Base-by-base conservation (phyloP, 257 asterid species). In the Fraxinus anomala region DNA sequence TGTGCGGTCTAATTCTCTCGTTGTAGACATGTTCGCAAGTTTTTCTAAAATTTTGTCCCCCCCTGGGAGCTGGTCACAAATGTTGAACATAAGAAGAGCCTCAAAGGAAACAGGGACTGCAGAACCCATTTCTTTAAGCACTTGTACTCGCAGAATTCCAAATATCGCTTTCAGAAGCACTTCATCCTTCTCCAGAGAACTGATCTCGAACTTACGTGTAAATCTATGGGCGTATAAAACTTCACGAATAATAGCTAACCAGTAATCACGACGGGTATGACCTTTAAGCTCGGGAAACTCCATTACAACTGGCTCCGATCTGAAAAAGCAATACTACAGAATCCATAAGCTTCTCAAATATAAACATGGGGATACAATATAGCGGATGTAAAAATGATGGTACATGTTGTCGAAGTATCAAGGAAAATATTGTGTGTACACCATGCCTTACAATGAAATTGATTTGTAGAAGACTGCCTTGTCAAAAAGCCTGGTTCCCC, bases 251-350 rank as follows among this genome's bases (percentile, higher is more conserved):
- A 94, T 81, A 37, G 97, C 94, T 75, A 94, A 89, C 98, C 99
- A 94, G 79, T 92, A 92, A 84, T 92, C 99, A 74, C 98, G 97
- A 6, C 99, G 99, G 36, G 88, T 82, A 80, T 92, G 98, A 47
- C 99, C 99, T 87, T 91, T 94, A 79, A 94, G 97, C 89, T 92
- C 99, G 69, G 99, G 99, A 80, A 94, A 91, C 89, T 91, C 99
- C 96, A 94, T 86, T 51, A 92, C 78, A 81, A 92, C 92, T 70
- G 99, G 97, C 84, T 94, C 97, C 54, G 87, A 83, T 87, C 99
- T 94, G 83, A 85, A 90, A 73, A 80, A 73, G 47, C 84, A 83
- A 73, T 73, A 78, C 81, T 73, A 82, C 80, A 80, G 74, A 81
- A 83, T 84, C 77, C 47, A 75, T 80, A 73, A 76, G 80, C 77